These are phyloP conservation scores for Prillingera fragicola DNA, from an alignment of 1,284 basidiomycete genomes.

Conservation along the genomic window DNA sequence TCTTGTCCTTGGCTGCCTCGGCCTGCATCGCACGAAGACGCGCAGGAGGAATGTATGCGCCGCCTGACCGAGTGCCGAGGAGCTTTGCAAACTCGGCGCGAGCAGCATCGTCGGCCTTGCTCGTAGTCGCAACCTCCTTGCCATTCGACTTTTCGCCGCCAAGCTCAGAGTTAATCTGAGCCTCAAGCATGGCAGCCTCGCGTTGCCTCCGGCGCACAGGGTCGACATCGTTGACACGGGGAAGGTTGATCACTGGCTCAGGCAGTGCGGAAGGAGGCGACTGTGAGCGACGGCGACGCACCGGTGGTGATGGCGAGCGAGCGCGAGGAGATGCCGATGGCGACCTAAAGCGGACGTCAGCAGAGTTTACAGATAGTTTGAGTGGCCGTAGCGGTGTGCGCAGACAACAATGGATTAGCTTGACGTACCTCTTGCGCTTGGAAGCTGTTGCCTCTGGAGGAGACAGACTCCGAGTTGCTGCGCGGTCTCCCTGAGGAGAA, in stretches of 20 bases:
- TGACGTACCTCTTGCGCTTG: slow-evolving; percentile 46
- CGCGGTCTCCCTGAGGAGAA: slow-evolving; percentile 6
- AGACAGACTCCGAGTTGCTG: slow-evolving; percentile 9
- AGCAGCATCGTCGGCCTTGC: slow-evolving; percentile 55
- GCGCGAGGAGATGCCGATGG: slow-evolving; percentile 38
- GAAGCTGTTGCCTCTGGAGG: slow-evolving; percentile 25
- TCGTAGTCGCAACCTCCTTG: slow-evolving; percentile 44
- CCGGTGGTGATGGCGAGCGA: slow-evolving; percentile 43
- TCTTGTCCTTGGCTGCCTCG: slow-evolving; percentile 74
- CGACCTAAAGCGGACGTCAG: slow-evolving; percentile 26
- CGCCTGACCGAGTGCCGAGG: slow-evolving; percentile 68
- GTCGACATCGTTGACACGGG: slow-evolving; percentile 67
- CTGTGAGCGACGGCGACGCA: slow-evolving; percentile 39
- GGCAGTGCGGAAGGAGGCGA: slow-evolving; percentile 24
- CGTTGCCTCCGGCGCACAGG: slow-evolving; percentile 68
- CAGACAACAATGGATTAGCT: background rate
- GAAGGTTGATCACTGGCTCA: slow-evolving; percentile 48
- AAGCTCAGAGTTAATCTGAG: slow-evolving; percentile 59
- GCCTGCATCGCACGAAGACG: slow-evolving; percentile 85
- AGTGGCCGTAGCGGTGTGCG: background rate
- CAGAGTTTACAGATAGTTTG: background rate
- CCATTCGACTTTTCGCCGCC: slow-evolving; percentile 45
- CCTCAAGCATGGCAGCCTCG: slow-evolving; percentile 65
- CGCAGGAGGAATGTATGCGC: slow-evolving; percentile 94
- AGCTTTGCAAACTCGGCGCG: slow-evolving; percentile 72